These are phyloP conservation scores for Dioscorea dumetorum DNA, from an alignment of 106 monocot species.

Conservation along the genomic window DNA sequence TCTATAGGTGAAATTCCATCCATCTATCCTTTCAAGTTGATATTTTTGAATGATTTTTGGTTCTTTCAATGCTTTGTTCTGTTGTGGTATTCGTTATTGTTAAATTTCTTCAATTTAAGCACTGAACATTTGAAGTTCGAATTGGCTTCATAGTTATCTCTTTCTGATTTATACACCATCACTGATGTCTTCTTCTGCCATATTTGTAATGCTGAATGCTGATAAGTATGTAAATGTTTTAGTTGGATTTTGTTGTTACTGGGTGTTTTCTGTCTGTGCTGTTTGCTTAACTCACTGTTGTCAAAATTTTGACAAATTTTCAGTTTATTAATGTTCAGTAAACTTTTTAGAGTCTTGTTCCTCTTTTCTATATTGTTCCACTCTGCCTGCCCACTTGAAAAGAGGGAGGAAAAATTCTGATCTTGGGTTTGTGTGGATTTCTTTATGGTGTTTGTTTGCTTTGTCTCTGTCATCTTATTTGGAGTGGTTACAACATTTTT, in stretches of 20 bases:
- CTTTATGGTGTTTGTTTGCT: neutral
- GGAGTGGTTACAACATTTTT: neutral
- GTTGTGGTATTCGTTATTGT: neutral
- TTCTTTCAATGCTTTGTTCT: neutral
- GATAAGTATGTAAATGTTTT: no score
- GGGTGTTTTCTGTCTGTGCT: neutral
- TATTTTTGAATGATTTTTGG: neutral
- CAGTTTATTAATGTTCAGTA: neutral
- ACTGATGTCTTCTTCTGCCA: neutral
- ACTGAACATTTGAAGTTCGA: neutral
- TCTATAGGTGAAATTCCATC: slow-evolving; percentile 32
- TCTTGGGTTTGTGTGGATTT: no score
- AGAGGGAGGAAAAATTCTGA: no score
- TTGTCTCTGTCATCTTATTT: neutral
- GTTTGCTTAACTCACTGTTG: neutral
- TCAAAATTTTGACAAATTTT: neutral
- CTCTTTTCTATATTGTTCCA: neutral
- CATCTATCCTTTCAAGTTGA: neutral
- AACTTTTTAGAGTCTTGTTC: neutral
- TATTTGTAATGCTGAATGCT: neutral
- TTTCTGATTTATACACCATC: neutral
- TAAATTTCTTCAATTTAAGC: neutral
- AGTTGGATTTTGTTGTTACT: no score
- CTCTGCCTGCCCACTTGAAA: no score
- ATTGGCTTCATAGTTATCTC: neutral